Base-by-base conservation (phyloP, 2,329 filamentous ascomycete genomes). In the Amauroascus verrucosus region DNA sequence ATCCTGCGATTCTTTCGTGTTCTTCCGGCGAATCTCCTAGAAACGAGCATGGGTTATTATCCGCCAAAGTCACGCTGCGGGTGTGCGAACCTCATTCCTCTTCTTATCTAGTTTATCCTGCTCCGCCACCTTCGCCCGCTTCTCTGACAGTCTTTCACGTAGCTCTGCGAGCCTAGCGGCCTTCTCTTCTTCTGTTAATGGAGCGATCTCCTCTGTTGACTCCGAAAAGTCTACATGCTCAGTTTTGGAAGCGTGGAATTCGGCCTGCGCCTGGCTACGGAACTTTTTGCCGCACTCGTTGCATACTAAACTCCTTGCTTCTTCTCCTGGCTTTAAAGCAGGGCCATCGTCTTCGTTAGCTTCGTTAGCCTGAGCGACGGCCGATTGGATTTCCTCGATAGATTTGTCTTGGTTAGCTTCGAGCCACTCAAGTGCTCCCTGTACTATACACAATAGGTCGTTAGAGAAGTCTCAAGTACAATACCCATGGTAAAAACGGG, bases 221-320 rank as follows among this genome's bases (percentile, higher is more conserved):
- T 98, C 89, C 18, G 86, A 80, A 67, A 98, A 98, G 70, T 96
- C 86, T 45, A 83, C 81, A 69, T 98, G 93, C 47, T 88, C 86
- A 73, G 88, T 91, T 73, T 95, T 95, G 63, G 82, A 82, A 30
- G 89, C 93, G 67, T 98, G 93, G 67, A 88, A 95, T 63, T 91
- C 85, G 8, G 90, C 93, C 60, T 91, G 81, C 24, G 83, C 82
- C 59, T 85, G 81, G 63, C 82, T 88, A 60, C 87, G 80, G 71
- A 98, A 94, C 66, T 83, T 85, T 77, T 95, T 96, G 65, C 86
- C 85, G 66, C 93, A 98, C 54, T 96, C 91, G 59, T 95, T 93
- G 78, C 93, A 98, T 48, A 94, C 79, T 53, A 97, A 81, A 47
- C 88, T 95, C 64, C 82, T 80, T 53, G 89, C 86, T 53, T 80